Evolutionary conservation across 2,329 filamentous ascomycete genomes (phyloP).

Genomic region (Zasmidium angulare): DNA sequence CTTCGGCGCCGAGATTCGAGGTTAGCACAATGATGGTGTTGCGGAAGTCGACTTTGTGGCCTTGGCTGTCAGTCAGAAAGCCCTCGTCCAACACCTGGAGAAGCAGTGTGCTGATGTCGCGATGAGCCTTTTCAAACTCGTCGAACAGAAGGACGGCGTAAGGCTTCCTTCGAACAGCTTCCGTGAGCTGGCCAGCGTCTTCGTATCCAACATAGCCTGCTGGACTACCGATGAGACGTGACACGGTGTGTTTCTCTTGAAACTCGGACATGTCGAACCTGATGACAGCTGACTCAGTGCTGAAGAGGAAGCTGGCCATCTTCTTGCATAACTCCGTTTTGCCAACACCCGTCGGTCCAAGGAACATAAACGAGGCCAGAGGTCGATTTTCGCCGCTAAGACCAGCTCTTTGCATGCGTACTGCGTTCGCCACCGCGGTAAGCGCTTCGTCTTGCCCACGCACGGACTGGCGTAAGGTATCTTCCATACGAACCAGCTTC

Average conservation of each 20-base stretch:
- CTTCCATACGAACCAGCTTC: slow-evolving; percentile 94
- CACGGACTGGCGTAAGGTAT: slow-evolving; percentile 77
- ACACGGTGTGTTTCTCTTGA: slow-evolving; percentile 95
- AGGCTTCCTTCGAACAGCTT: slow-evolving; percentile 90
- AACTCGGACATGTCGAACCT: slow-evolving; percentile 98
- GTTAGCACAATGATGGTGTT: slow-evolving; percentile 97
- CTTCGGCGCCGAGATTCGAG: slow-evolving; percentile 89
- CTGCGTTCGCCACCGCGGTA: slow-evolving; percentile 85
- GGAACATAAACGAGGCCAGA: slow-evolving; percentile 93
- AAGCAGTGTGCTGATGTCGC: slow-evolving; percentile 87
- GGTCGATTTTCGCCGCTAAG: slow-evolving; percentile 89
- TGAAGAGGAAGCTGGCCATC: slow-evolving; percentile 89
- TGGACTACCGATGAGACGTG: slow-evolving; percentile 84
- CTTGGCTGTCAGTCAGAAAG: slow-evolving; percentile 91
- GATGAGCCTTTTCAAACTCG: slow-evolving; percentile 96
- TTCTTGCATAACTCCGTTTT: slow-evolving; percentile 98
- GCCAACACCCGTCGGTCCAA: slow-evolving; percentile 92
- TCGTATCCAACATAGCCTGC: slow-evolving; percentile 97
- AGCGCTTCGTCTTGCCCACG: slow-evolving; percentile 94
- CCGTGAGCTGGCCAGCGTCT: slow-evolving; percentile 91
- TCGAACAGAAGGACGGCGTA: slow-evolving; percentile 95
- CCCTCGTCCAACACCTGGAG: slow-evolving; percentile 95
- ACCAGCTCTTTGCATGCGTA: slow-evolving; percentile 89
- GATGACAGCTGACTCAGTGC: slow-evolving; percentile 84
- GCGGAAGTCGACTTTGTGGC: slow-evolving; percentile 93